A percentile compares a stretch with the other conserved stretches of the same genome.
phyloP scores from a whole-genome alignment of 306 rosid species.

The Urtica urens region DNA sequence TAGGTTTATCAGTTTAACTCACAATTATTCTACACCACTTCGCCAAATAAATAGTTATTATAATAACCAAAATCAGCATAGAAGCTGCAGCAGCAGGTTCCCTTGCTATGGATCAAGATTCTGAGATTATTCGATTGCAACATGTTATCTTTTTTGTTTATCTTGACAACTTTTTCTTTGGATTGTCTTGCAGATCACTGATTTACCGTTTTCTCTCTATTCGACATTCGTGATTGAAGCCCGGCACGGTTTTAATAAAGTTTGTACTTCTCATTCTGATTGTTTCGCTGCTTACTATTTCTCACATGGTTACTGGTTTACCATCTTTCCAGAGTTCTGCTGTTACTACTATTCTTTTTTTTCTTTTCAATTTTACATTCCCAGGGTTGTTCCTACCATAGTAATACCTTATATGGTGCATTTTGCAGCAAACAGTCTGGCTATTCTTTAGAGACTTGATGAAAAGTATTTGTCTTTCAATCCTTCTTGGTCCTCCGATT shows the following conservation, averaged over 20 bases:
- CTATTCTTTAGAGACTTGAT: conserved; percentile 82
- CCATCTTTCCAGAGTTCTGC: conserved; percentile 10
- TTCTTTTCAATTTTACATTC: background rate
- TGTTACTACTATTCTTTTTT: background rate
- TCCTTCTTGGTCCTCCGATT: conserved; percentile 77
- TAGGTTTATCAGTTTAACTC: background rate
- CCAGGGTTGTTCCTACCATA: background rate
- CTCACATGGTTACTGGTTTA: conserved; percentile 2
- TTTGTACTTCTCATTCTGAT: conserved; percentile 17
- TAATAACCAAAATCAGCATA: background rate
- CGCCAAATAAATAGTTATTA: too few species aligned
- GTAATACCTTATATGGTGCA: conserved; percentile 18
- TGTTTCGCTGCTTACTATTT: conserved; percentile 6
- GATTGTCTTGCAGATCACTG: conserved; percentile 65
- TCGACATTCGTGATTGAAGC: conserved; percentile 95
- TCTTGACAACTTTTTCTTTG: conserved; percentile 12
- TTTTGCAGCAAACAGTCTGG: conserved; percentile 85
- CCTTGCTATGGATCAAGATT: too few species aligned
- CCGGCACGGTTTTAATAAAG: conserved; percentile 94
- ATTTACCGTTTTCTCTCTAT: conserved; percentile 84
- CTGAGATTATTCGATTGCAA: too few species aligned
- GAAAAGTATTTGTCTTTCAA: conserved; percentile 59
- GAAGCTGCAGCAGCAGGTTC: too few species aligned
- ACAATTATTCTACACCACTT: too few species aligned
- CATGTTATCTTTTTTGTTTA: background rate